These are phyloP conservation scores for Botrytis medusae DNA, from an alignment of 2,329 filamentous ascomycete species.

Conservation along the genomic window DNA sequence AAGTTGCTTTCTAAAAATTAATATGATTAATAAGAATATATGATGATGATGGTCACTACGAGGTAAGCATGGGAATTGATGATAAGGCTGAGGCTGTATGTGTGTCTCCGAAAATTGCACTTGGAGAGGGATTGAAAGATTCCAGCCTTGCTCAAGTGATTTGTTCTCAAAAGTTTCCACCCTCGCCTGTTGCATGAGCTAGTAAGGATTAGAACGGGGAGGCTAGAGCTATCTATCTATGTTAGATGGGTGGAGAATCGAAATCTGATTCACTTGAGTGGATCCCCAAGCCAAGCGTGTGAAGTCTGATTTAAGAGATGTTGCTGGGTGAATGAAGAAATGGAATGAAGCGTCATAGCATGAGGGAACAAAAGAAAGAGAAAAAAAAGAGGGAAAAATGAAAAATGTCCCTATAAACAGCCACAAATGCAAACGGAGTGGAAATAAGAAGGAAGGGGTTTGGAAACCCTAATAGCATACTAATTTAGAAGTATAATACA, in stretches of 20 bases:
- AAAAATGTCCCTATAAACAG: neutral
- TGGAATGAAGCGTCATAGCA: constrained; percentile 6
- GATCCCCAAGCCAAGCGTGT: neutral
- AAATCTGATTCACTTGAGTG: neutral
- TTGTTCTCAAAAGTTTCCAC: neutral
- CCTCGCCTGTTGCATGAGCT: constrained; percentile 6
- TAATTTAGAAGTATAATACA: neutral
- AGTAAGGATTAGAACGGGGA: constrained; percentile 17
- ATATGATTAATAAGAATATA: no score
- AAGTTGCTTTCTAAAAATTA: neutral
- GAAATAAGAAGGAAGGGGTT: neutral
- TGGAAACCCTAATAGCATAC: neutral
- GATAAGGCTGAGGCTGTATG: neutral
- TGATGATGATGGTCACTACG: neutral
- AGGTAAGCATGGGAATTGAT: neutral
- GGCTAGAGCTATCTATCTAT: neutral
- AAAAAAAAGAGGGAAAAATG: neutral
- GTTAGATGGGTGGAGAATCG: neutral
- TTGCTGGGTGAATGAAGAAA: constrained; percentile 15
- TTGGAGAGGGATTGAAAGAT: constrained; percentile 1
- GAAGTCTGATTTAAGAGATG: neutral
- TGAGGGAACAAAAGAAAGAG: neutral
- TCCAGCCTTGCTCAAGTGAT: neutral
- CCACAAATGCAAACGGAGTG: neutral
- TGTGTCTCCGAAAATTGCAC: neutral